Evolutionary conservation across 495 filamentous ascomycete genomes (phyloP), one percentile per base, ranked within the genome.

Genomic region (Aspergillus asperescens): DNA sequence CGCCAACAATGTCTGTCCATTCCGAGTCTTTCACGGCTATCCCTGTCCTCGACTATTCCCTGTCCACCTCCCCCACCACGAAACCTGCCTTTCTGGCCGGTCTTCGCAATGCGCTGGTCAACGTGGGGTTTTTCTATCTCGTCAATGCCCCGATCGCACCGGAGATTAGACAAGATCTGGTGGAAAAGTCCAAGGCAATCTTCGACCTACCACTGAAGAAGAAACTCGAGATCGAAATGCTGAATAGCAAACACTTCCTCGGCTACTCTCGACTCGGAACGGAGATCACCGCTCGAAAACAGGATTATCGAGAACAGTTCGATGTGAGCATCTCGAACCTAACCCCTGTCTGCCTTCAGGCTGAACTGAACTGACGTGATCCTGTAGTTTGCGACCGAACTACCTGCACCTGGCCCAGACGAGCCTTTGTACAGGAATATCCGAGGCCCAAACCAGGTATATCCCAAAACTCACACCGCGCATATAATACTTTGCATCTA

Each of bases 81-180:
- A 95, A 95, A 67, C 75, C 84, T 1, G 61, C 55, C 7, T 96
- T 96, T 65, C 74, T 97, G 0, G 69, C 77, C 0, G 67, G 84
- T 9, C 77, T 97, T 12, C 85, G 86, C 16, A 75, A 87, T 59
- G 89, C 90, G 0, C 74, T 97, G 24, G 79, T 97, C 61, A 87
- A 92, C 68, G 89, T 96, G 27, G 93, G 93, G 4, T 96, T 98
- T 63, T 74, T 96, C 49, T 98, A 98, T 60, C 80, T 98, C 45
- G 82, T 81, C 56, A 90, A 96, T 62, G 83, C 88, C 1, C 88
- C 89, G 4, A 82, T 96, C 37, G 71, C 86, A 12, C 72, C 83
- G 9, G 65, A 79, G 24, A 66, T 93, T 25, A 82, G 86, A 60
- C 59, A 80, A 23, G 66, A 78, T n/a, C 86, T 96, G 13, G 82